These are phyloP conservation scores for Botryotinia narcissicola DNA, from an alignment of 2,329 filamentous ascomycete species.

Conservation along the genomic window DNA sequence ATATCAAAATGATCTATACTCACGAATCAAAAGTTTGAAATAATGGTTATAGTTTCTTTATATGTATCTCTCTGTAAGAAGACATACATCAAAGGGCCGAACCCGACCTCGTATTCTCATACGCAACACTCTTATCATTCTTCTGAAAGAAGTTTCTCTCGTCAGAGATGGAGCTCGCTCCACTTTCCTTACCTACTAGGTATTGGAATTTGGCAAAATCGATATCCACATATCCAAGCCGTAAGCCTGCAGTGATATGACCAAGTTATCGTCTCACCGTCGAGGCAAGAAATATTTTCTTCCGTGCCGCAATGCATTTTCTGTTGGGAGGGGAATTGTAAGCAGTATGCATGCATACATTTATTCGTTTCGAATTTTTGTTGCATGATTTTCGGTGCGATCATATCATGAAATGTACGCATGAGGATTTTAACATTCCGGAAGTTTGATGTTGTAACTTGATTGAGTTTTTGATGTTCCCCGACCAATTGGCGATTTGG, in stretches of 20 bases:
- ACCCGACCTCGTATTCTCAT: background rate
- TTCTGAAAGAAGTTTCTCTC: conserved; percentile 2
- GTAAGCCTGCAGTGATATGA: conserved; percentile 18
- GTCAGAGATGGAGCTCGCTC: conserved; percentile 6
- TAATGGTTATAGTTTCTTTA: background rate
- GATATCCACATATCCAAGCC: background rate
- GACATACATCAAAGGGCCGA: background rate
- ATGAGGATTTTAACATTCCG: background rate
- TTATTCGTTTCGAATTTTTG: background rate
- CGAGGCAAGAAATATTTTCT: background rate
- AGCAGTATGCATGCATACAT: conserved; percentile 2
- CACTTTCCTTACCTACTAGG: background rate
- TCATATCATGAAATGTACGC: background rate
- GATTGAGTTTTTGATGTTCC: background rate
- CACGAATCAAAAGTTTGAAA: background rate
- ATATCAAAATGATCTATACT: background rate
- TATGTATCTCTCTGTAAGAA: background rate
- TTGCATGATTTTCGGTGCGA: background rate
- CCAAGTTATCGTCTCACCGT: conserved; percentile 4
- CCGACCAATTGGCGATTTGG: background rate
- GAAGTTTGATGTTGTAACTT: background rate
- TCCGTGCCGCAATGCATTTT: conserved; percentile 5
- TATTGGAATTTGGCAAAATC: background rate
- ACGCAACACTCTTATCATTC: background rate
- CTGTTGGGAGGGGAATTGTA: background rate